Base-by-base conservation (phyloP, 2,329 filamentous ascomycete species). In the Chaetothyriales sp. region DNA sequence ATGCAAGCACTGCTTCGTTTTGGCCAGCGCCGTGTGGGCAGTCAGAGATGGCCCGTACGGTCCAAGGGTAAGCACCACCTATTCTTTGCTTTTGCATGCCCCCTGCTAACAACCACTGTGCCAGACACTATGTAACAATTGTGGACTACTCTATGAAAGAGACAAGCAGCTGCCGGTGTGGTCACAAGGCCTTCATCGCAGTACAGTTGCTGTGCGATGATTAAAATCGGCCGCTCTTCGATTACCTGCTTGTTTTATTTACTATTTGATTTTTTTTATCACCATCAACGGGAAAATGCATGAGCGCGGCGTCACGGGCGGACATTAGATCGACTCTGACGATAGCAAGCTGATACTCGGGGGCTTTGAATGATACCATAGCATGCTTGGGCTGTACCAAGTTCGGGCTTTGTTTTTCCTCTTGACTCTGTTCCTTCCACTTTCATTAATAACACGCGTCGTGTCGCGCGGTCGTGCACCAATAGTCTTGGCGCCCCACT, bases 1-100 rank as follows among this genome's bases (percentile, higher is more conserved):
- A 55, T 98, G 92, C 68, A 73, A 74, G 44, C 90, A 96, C 67
- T 98, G 92, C 66, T 76, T 76, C 53, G 80, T 95, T 32, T 90
- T 85, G 80, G 92, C 90, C 15, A 83, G 83, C 47, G 84, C 87
- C 25, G 87, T 95, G 7, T 98, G 92, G 92, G 89, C 86, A 47
- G 90, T 96, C 2, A 76, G 92, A 60, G 89, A 96, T 68, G 92
- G 92, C 20, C 92, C 92, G 12, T 74, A 78, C 50, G 90, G 89
- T 50, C 78, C 85, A 56, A 83, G 86, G 68, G 86, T 92, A 72
- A 76, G 84, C 32, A 39, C 10, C 32, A 39, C 10, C 10, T 5
- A 5, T 39, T 39, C 32, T 69, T 49, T 10, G 9, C 19, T 25
- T 36, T 8, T 46, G 18, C 18, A 54, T 46, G 26, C 53, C 52